A percentile compares a stretch with the other conserved stretches of the same genome.
These are phyloP conservation scores for Setaria italica DNA, from an alignment of 202 grass and related monocot genomes.

Conservation along the genomic window DNA sequence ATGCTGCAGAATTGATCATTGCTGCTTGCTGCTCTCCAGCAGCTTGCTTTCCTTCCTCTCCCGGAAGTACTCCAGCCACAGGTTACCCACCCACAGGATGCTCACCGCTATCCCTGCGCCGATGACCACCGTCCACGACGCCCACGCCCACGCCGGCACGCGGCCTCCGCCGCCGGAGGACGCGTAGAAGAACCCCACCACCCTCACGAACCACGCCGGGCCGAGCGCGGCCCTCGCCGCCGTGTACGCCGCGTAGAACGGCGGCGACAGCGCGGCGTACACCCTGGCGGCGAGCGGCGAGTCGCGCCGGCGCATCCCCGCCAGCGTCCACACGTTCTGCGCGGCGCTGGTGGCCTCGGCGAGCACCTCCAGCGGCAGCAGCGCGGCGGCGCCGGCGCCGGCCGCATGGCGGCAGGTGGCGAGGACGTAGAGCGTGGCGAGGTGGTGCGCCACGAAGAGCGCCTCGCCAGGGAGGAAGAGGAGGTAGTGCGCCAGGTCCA, in stretches of 20 bases:
- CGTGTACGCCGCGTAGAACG: constrained; percentile 82
- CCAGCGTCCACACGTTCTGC: constrained; percentile 85
- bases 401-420: constrained; percentile 69
- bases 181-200: constrained; percentile 54
- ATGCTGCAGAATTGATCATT: constrained; percentile 24
- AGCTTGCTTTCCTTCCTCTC: constrained; percentile 28
- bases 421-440: constrained; percentile 84
- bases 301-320: constrained; percentile 50
- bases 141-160: constrained; percentile 69
- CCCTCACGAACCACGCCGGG: constrained; percentile 61
- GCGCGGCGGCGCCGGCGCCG: constrained; percentile 53
- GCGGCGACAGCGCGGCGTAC: constrained; percentile 55
- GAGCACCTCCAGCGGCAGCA: constrained; percentile 62
- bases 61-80: constrained; percentile 65
- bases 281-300: constrained; percentile 36
- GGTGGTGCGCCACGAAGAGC: constrained; percentile 81
- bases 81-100: constrained; percentile 74
- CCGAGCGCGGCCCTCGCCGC: constrained; percentile 59
- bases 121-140: constrained; percentile 76
- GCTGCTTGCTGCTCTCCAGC: constrained; percentile 40
- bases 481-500: constrained; percentile 79
- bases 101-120: constrained; percentile 68
- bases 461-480: constrained; percentile 61
- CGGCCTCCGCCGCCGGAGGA: constrained; percentile 29
- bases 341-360: constrained; percentile 70